Percentiles rank a stretch among this genome's conserved stretches.
phyloP scores from a whole-genome alignment of 805 yeast species.

The Saccharomycopsis selenospora region DNA sequence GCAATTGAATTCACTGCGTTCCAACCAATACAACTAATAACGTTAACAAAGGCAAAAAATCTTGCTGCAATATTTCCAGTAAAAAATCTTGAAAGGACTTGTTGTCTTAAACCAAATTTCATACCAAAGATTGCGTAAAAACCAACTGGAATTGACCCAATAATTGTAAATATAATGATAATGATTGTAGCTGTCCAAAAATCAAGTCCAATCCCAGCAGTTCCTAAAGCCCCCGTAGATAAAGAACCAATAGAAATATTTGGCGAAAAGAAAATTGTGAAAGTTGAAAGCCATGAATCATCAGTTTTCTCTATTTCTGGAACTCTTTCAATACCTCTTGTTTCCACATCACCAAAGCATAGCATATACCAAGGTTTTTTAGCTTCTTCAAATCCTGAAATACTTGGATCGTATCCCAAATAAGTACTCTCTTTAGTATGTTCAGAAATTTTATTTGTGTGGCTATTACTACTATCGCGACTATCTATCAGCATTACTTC shows the following conservation, averaged over 20 bases:
- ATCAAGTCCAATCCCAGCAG: constrained; percentile 54
- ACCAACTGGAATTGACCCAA: constrained; percentile 78
- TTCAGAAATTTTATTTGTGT: background rate
- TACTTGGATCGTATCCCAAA: too few species aligned
- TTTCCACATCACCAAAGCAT: constrained; percentile 34
- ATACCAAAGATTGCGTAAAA: constrained; percentile 79
- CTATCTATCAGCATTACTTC: too few species aligned
- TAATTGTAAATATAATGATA: constrained; percentile 62
- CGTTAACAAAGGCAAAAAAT: constrained; percentile 68
- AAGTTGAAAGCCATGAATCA: constrained; percentile 57
- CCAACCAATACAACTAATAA: constrained; percentile 91
- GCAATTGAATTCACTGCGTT: constrained; percentile 88
- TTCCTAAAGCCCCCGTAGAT: constrained; percentile 67
- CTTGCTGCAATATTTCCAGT: constrained; percentile 72
- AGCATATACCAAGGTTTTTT: constrained; percentile 1
- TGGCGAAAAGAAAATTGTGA: constrained; percentile 88
- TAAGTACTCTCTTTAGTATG: background rate
- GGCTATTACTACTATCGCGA: too few species aligned
- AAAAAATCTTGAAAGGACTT: constrained; percentile 71
- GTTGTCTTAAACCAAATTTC: constrained; percentile 79
- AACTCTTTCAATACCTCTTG: constrained; percentile 74
- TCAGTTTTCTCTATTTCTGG: constrained; percentile 73
- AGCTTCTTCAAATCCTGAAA: background rate
- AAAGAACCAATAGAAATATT: constrained; percentile 80
- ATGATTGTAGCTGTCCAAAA: constrained; percentile 65